These are phyloP conservation scores for Quercus glauca DNA, from an alignment of 306 rosid species.

Conservation along the genomic window DNA sequence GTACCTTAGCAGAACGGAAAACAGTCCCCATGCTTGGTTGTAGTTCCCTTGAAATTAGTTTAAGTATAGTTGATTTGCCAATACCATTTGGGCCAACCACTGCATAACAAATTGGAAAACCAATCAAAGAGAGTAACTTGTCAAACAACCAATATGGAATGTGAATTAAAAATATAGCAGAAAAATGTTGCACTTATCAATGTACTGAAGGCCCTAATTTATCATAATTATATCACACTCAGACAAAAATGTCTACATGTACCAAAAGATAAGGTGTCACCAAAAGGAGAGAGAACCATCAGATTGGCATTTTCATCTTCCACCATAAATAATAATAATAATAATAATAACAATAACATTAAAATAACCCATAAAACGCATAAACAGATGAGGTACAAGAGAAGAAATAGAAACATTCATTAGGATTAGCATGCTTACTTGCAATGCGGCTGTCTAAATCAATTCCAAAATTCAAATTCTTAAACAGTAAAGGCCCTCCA, in stretches of 20 bases:
- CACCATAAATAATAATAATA: background rate
- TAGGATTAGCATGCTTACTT: conserved; percentile 59
- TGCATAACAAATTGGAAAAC: conserved; percentile 42
- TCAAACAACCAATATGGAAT: background rate
- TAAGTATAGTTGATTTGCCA: conserved; percentile 97
- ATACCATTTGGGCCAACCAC: conserved; percentile 99
- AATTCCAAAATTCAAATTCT: conserved; percentile 93
- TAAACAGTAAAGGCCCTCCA: conserved; percentile 87
- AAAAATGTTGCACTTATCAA: background rate
- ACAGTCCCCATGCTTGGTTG: conserved; percentile 97
- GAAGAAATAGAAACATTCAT: background rate
- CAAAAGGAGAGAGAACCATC: background rate
- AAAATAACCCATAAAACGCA: background rate
- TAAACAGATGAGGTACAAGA: background rate
- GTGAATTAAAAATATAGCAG: conserved; percentile 7
- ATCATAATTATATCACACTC: background rate
- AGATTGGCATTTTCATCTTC: background rate
- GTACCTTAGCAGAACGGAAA: conserved; percentile 98
- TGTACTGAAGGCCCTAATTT: background rate
- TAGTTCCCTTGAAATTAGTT: conserved; percentile 93
- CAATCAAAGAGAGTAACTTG: conserved; percentile 11
- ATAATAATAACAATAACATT: background rate
- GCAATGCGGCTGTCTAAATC: conserved; percentile 98
- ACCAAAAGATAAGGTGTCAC: background rate
- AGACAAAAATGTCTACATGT: background rate